A percentile compares a stretch with the other conserved stretches of the same genome.
Evolutionary conservation across 2,329 filamentous ascomycete species (phyloP).

Genomic region (Alternaria dauci): DNA sequence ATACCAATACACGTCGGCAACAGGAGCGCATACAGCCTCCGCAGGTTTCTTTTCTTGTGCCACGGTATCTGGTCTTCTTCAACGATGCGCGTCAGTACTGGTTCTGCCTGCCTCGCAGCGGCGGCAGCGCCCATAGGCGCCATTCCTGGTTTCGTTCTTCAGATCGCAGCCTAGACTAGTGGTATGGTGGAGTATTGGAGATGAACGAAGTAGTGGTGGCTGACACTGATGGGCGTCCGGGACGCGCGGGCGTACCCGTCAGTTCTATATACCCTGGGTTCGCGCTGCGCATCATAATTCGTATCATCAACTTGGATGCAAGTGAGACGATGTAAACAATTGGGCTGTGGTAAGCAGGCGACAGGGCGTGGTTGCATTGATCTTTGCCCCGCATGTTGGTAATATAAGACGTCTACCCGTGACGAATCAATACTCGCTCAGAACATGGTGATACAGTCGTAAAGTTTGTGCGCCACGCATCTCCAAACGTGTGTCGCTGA

Average conservation of each 20-base stretch:
- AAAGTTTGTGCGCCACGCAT: not conserved
- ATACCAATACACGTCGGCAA: slow-evolving; percentile 46
- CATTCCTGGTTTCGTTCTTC: slow-evolving; percentile 17
- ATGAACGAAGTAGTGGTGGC: not conserved
- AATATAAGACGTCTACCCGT: slow-evolving; percentile 1
- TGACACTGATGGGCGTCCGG: slow-evolving; percentile 4
- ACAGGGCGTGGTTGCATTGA: slow-evolving; percentile 10
- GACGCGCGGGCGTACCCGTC: slow-evolving; percentile 10
- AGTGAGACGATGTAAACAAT: slow-evolving; percentile 10
- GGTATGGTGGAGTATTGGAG: not conserved
- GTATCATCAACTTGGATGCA: slow-evolving; percentile 11
- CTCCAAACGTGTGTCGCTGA: not conserved
- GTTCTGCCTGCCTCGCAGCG: slow-evolving; percentile 42
- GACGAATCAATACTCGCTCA: not conserved
- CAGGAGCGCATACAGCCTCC: slow-evolving; percentile 47
- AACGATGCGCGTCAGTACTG: slow-evolving; percentile 53
- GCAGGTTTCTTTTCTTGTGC: slow-evolving; percentile 51
- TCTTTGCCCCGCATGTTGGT: slow-evolving; percentile 19
- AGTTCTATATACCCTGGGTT: slow-evolving; percentile 19
- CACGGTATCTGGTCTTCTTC: slow-evolving; percentile 52
- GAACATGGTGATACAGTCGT: not conserved
- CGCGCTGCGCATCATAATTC: slow-evolving; percentile 6
- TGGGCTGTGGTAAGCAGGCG: slow-evolving; percentile 1
- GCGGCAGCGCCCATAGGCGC: slow-evolving; percentile 26
- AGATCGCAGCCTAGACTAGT: not conserved